These are phyloP conservation scores for Euptelea pleiosperma DNA, from an alignment of 164 flowering plant species.

Conservation along the genomic window DNA sequence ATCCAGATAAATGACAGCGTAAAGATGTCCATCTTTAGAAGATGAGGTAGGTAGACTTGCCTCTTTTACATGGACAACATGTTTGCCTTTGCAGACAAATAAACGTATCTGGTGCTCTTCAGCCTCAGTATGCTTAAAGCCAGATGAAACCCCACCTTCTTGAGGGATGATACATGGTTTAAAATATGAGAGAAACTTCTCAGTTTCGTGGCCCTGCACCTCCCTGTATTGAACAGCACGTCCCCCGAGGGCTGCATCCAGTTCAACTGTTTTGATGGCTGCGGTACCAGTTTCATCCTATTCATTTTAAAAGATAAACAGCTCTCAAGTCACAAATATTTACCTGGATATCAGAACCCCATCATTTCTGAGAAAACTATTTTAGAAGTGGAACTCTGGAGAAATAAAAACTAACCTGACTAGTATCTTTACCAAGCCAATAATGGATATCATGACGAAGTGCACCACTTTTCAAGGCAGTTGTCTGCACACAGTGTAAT, in stretches of 20 bases:
- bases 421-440: conserved; percentile 97
- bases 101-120: conserved; percentile 77
- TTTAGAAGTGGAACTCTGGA: neutral
- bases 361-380: neutral
- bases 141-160: conserved; percentile 94
- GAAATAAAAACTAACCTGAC: conserved; percentile 50
- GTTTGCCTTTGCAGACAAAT: conserved; percentile 88
- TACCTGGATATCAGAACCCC: neutral
- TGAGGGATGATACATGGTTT: conserved; percentile 96
- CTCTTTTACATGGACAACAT: conserved; percentile 97
- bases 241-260: conserved; percentile 99
- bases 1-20: conserved; percentile 1
- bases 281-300: conserved; percentile 99
- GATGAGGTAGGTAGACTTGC: conserved; percentile 41
- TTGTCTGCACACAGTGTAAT: conserved; percentile 55
- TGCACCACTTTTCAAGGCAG: conserved; percentile 81
- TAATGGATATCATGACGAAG: conserved; percentile 93
- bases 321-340: conserved; percentile 3
- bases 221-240: conserved; percentile 99
- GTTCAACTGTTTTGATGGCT: conserved; percentile 90
- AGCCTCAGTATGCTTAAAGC: conserved; percentile 79
- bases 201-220: conserved; percentile 97
- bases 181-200: conserved; percentile 90
- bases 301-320: conserved; percentile 13
- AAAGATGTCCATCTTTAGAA: neutral